Conservation (phyloP, 2,329 filamentous ascomycete genomes). For the Aureobasidium sp. region DNA sequence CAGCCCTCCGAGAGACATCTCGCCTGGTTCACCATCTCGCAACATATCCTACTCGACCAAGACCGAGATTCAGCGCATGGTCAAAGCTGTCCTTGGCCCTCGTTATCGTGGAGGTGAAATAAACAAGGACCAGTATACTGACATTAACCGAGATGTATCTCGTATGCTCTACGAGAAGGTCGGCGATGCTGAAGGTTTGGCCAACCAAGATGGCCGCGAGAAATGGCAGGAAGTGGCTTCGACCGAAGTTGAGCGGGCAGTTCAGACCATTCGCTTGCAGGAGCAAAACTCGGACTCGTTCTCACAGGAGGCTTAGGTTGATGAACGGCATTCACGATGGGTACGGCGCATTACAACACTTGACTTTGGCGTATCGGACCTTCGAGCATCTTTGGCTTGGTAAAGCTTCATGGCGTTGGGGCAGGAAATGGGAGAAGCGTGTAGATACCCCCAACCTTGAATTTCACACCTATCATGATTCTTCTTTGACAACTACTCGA, state of each 20-base stretch:
- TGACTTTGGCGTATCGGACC: background rate
- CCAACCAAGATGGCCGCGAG: conserved; percentile 55
- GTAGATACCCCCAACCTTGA: conserved; percentile 11
- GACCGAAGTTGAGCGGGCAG: conserved; percentile 68
- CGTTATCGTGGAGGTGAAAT: conserved; percentile 73
- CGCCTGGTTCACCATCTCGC: conserved; percentile 25
- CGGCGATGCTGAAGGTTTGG: conserved; percentile 45
- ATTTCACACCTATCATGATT: background rate
- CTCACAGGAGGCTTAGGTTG: background rate
- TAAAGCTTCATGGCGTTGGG: conserved; percentile 1
- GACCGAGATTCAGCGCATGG: conserved; percentile 79
- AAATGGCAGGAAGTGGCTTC: conserved; percentile 69
- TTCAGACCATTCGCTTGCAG: conserved; percentile 30
- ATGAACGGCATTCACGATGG: background rate
- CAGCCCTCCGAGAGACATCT: conserved; percentile 52
- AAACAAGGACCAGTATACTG: conserved; percentile 81
- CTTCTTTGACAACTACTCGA: background rate
- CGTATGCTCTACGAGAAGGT: conserved; percentile 72
- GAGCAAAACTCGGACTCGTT: background rate
- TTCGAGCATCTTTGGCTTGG: background rate
- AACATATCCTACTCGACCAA: conserved; percentile 74
- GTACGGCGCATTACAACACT: background rate
- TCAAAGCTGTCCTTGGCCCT: conserved; percentile 72
- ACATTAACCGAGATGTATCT: conserved; percentile 84
- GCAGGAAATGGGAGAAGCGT: background rate